These are phyloP conservation scores for Rasamsonia emersonii DNA, from an alignment of 2,329 filamentous ascomycete species.

Conservation along the genomic window DNA sequence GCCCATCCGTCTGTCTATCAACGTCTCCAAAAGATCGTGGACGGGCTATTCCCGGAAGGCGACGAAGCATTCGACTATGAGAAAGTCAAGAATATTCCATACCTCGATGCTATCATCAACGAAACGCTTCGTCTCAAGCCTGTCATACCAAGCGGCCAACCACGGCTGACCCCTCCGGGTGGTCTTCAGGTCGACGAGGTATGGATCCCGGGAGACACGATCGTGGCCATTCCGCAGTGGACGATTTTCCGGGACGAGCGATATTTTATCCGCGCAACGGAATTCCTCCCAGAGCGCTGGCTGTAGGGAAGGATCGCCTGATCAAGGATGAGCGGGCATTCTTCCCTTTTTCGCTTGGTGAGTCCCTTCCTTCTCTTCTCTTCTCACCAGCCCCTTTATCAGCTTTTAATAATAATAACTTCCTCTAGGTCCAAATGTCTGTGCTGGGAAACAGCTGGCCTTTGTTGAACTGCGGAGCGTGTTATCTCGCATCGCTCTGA, in stretches of 20 bases:
- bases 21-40: slow-evolving; percentile 24
- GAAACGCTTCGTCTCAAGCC: slow-evolving; percentile 34
- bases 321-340: slow-evolving; percentile 14
- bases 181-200: slow-evolving; percentile 21
- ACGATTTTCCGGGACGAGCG: slow-evolving; percentile 14
- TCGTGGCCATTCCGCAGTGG: slow-evolving; percentile 11
- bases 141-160: slow-evolving; percentile 24
- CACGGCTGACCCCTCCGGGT: slow-evolving; percentile 30
- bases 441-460: no score
- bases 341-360: slow-evolving; percentile 15
- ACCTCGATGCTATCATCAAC: slow-evolving; percentile 20
- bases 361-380: no score
- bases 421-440: no score
- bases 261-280: slow-evolving; percentile 7
- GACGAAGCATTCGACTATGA: slow-evolving; percentile 6
- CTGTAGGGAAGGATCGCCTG: slow-evolving; percentile 10
- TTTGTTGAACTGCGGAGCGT: no score
- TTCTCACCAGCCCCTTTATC: no score
- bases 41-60: slow-evolving; percentile 16
- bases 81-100: slow-evolving; percentile 12
- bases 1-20: slow-evolving; percentile 19
- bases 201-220: slow-evolving; percentile 20
- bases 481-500: no score
- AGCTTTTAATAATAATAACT: no score
- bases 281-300: slow-evolving; percentile 19